These are phyloP conservation scores for sunflower (Helianthus annuus) DNA, from an alignment of 129 eudicot species.

Conservation along the genomic window HanXRQr2.0-SUNRISE NC_035441.2:180833515-180834014, in stretches of 20 bases:
- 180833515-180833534: slow-evolving; percentile 67
- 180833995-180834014: neutral
- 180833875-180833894: neutral
- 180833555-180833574: slow-evolving; percentile 41
- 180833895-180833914: slow-evolving; percentile 41
- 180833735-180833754: neutral
- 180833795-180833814: too few relatives aligned
- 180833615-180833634: neutral
- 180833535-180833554: slow-evolving; percentile 57
- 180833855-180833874: neutral
- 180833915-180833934: slow-evolving; percentile 73
- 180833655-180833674: too few relatives aligned
- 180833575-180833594: slow-evolving; percentile 55
- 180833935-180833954: slow-evolving; percentile 55
- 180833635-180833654: neutral
- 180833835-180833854: too few relatives aligned
- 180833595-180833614: neutral
- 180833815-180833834: too few relatives aligned
- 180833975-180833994: neutral
- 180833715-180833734: too few relatives aligned
- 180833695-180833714: too few relatives aligned
- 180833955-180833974: slow-evolving; percentile 64
- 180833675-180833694: too few relatives aligned
- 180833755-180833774: neutral
- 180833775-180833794: too few relatives aligned